Evolutionary conservation across 495 filamentous ascomycete species (phyloP), one percentile per base, ranked within the genome.

Genomic region (Aspergillus sclerotioniger): DNA sequence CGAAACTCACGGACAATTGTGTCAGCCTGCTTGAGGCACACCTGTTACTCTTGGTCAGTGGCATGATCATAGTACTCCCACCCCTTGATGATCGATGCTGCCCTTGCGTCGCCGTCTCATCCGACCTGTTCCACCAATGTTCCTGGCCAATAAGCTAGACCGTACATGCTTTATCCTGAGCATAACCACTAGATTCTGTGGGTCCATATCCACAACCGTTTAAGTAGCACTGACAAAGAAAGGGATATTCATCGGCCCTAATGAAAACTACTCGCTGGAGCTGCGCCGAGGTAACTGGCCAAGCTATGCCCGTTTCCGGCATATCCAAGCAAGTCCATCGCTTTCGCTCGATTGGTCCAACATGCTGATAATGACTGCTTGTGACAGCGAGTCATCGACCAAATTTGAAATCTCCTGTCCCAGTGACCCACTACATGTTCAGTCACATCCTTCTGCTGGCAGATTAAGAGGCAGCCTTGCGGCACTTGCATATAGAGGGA

Each of bases 321-420:
- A 44, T 17, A 51, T 60, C 35, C 54, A 51, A 43, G n/a, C n/a
- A n/a, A 57, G 45, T 44, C 31, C 47, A 48, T 46, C 45, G 20
- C 45, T 43, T 48, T 41, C 13, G 32, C 17, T 21, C 45, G 19
- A 43, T 19, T 50, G 45, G 21, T 12, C 15, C 31, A 21, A 47
- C 15, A 12, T 29, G 43, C 12, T 29, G 25, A 17, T 33, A 15
- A 33, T 20, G 50, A 12, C 25, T 28, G 15, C 3, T 28, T 13
- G 56, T 58, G 17, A 46, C 21, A 52, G 51, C 25, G 33, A 44
- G 21, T 16, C 46, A 28, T 21, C 55, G 25, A 3, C 17, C 12
- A n/a, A 10, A 15, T 51, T 50, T 21, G 6, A 29, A 37, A 60
- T 32, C n/a, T 25, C 16, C 37, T 28, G 32, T 39, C 46, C 52